phyloP scores from a whole-genome alignment of 2,329 filamentous ascomycete species.

The Exophiala sp. region DNA sequence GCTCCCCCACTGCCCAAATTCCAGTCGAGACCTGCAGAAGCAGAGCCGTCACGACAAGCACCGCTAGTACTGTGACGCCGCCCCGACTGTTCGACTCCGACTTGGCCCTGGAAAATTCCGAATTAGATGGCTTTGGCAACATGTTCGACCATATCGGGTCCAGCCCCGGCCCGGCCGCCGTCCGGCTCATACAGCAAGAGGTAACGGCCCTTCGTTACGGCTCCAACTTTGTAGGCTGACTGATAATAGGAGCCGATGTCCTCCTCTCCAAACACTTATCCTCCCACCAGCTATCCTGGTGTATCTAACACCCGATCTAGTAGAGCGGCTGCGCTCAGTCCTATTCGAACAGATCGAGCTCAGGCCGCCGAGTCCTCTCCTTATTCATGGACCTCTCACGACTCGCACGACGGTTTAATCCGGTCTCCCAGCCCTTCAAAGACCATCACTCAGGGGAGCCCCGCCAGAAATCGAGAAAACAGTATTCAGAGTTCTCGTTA shows the following conservation, averaged over 20 bases:
- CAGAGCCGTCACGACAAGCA: slow-evolving; percentile 44
- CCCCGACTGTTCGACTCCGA: slow-evolving; percentile 46
- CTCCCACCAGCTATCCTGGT: slow-evolving; percentile 19
- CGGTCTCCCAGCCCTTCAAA: slow-evolving; percentile 34
- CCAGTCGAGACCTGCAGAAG: slow-evolving; percentile 33
- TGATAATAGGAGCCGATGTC: slow-evolving; percentile 7
- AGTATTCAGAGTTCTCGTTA: slow-evolving; percentile 21
- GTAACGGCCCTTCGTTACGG: slow-evolving; percentile 13
- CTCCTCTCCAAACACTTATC: slow-evolving; percentile 18
- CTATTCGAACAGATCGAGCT: slow-evolving; percentile 43
- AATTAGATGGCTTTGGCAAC: slow-evolving; percentile 43
- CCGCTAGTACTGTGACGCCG: slow-evolving; percentile 44
- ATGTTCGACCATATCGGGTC: slow-evolving; percentile 48
- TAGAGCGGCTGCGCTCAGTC: slow-evolving; percentile 32
- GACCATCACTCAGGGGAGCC: slow-evolving; percentile 30
- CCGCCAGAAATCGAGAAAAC: slow-evolving; percentile 23
- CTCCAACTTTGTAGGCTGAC: not conserved
- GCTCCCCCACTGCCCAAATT: slow-evolving; percentile 20
- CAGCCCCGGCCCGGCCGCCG: slow-evolving; percentile 23
- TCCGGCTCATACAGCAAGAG: slow-evolving; percentile 29
- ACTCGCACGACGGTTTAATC: slow-evolving; percentile 48
- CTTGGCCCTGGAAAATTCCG: slow-evolving; percentile 38
- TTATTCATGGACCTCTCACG: slow-evolving; percentile 49
- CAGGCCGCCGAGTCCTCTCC: slow-evolving; percentile 44
- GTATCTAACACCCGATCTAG: slow-evolving; percentile 2